These are phyloP conservation scores for Jatropha curcas DNA, from an alignment of 345 rosid genomes.

Conservation along the genomic window DNA sequence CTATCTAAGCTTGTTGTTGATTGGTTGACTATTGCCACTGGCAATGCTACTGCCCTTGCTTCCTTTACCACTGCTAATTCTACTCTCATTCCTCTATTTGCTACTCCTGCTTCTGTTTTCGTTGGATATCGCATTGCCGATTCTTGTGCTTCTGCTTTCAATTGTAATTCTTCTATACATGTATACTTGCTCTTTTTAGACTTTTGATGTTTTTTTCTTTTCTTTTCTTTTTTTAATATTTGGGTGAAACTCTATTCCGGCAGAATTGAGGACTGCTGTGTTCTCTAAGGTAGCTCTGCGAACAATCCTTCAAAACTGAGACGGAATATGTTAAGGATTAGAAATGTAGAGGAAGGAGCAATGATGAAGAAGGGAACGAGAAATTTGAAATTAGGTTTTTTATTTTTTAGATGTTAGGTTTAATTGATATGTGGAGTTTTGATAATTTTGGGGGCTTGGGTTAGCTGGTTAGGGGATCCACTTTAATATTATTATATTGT, in stretches of 20 bases:
- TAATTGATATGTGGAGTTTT: no score
- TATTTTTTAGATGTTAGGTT: no score
- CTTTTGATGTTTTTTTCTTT: neutral
- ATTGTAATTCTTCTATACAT: slow-evolving; percentile 46
- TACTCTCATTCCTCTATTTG: slow-evolving; percentile 58
- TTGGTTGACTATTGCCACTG: slow-evolving; percentile 70
- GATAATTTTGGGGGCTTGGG: no score
- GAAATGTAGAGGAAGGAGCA: no score
- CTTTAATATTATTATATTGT: no score
- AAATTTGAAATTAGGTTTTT: no score
- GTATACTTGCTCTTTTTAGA: neutral
- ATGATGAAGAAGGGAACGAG: no score
- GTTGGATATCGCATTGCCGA: slow-evolving; percentile 96
- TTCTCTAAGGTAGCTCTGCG: slow-evolving; percentile 90
- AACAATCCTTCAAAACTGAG: slow-evolving; percentile 82
- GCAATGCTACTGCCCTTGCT: slow-evolving; percentile 52
- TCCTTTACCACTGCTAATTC: slow-evolving; percentile 64
- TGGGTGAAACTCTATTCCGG: slow-evolving; percentile 19
- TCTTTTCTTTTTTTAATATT: slow-evolving; percentile 6
- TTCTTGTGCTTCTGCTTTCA: slow-evolving; percentile 75
- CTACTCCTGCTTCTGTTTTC: slow-evolving; percentile 82
- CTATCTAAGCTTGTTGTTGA: slow-evolving; percentile 91
- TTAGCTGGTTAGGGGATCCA: no score
- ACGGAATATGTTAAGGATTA: no score
- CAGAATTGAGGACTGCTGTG: slow-evolving; percentile 94